Evolutionary conservation across 495 filamentous ascomycete species (phyloP).

Genomic region (Podospora pseudopauciseta): DNA sequence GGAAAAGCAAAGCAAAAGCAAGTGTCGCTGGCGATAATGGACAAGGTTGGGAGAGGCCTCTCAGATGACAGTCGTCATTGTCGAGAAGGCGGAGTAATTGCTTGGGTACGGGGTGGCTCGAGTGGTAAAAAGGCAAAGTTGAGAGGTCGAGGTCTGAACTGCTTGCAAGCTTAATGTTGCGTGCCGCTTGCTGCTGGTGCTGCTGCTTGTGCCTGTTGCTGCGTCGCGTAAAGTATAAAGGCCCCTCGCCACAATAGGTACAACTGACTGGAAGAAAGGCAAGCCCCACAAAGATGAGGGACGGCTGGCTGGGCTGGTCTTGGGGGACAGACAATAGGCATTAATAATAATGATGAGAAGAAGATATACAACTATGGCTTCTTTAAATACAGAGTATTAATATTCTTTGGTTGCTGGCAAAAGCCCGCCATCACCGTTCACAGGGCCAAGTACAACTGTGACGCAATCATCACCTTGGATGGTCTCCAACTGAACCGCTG

Average conservation of each 20-base stretch:
- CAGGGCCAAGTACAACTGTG: background rate
- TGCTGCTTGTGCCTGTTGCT: background rate
- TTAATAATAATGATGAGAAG: background rate
- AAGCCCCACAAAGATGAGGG: constrained; percentile 12
- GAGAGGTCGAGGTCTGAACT: background rate
- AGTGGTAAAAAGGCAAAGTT: background rate
- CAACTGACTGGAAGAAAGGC: constrained; percentile 1
- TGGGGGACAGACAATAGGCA: background rate
- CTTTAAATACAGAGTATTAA: background rate
- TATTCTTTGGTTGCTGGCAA: background rate
- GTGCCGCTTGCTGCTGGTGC: background rate
- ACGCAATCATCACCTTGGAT: background rate
- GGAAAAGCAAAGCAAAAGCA: too few species aligned
- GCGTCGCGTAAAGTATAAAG: constrained; percentile 5
- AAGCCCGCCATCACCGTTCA: background rate
- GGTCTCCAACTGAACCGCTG: background rate
- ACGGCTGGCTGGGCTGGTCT: background rate
- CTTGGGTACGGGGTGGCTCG: background rate
- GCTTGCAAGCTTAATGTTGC: background rate
- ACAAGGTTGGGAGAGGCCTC: background rate
- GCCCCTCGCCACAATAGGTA: constrained; percentile 8
- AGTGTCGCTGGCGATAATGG: background rate
- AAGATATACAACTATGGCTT: background rate
- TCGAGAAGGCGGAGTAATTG: background rate
- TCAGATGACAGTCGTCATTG: background rate